Conservation (phyloP, 1,284 basidiomycete genomes). For the Cryptococcus deneoformans region DNA sequence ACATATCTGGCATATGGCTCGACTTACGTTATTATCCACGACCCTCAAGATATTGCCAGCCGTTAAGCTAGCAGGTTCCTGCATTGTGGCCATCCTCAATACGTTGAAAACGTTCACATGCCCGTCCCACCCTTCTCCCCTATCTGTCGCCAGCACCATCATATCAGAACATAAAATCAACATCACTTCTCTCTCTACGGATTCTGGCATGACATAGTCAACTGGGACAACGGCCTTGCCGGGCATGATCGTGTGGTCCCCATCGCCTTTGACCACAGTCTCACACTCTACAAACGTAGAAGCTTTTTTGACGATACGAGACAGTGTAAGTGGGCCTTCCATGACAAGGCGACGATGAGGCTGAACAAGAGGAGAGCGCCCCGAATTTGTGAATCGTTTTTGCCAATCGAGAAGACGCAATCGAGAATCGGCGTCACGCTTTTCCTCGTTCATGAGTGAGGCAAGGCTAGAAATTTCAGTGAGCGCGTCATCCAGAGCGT, state of each 20-base stretch:
- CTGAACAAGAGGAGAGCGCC: conserved; percentile 94
- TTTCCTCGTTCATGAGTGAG: conserved; percentile 94
- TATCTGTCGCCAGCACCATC: conserved; percentile 75
- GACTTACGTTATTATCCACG: conserved; percentile 44
- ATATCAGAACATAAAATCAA: conserved; percentile 67
- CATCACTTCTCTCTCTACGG: conserved; percentile 43
- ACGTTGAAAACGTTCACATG: conserved; percentile 89
- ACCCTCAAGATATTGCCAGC: conserved; percentile 66
- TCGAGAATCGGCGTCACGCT: conserved; percentile 86
- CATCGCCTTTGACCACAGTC: conserved; percentile 46
- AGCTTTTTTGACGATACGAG: conserved; percentile 79
- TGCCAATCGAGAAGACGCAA: conserved; percentile 88
- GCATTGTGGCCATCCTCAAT: conserved; percentile 82
- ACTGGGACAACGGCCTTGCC: conserved; percentile 70
- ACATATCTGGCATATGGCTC: not conserved
- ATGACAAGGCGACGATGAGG: conserved; percentile 92
- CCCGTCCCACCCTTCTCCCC: conserved; percentile 63
- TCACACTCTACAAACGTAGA: conserved; percentile 50
- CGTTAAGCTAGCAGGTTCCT: conserved; percentile 84
- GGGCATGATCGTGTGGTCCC: conserved; percentile 42
- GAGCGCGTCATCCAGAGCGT: conserved; percentile 80
- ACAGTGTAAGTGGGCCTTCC: conserved; percentile 78
- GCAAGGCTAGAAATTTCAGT: conserved; percentile 81
- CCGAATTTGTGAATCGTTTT: conserved; percentile 79
- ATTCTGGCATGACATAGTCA: conserved; percentile 66